Base-by-base conservation (phyloP, 2,329 filamentous ascomycete species). In the Cercospora sojina region DNA sequence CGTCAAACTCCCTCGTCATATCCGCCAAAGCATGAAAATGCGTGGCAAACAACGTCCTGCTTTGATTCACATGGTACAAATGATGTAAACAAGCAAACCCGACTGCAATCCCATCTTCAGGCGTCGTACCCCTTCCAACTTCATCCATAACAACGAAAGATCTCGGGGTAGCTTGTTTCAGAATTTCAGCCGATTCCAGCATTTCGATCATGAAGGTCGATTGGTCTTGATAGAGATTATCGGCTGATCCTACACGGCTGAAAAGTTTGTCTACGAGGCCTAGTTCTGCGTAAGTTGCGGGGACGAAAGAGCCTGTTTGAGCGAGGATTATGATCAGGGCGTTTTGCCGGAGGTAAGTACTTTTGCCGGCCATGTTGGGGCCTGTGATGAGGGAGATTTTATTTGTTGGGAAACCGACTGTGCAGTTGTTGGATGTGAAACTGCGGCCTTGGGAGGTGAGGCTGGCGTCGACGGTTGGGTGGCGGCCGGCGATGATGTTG, bases 131-230 rank as follows among this genome's bases (percentile, higher is more conserved):
- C 57, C 95, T 86, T 0, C 95, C 95, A 41, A 99, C 91, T 82
- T 99, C 95, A 78, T 99, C 95, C 94, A 99, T 98, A 78, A 99
- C 94, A 67, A 84, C 94, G 74, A 99, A 96, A 0, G 91, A 95
- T 25, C 90, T 86, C 1, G 88, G 81, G 0, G 94, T 98, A 0
- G 95, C 94, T 71, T 91, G 85, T 67, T 90, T 91, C 61, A 99
- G 84, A 62, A 99, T 99, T 27, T 90, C 86, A 1, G 94, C 93
- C 20, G 95, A 97, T 80, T 99, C 95, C 2, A 97, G 85, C 95
- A 99, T 99, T 81, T 99, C 95, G 1, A 98, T 92, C 95, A 99
- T 98, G 79, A 99, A 99, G 0, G 96, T 99, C 62, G 92, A 97
- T 79, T 98, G 93, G 80, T 97, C 91, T 59, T 88, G 87, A 81